Evolutionary conservation across 2,329 filamentous ascomycete genomes (phyloP).

Genomic region (Chalara sp.): DNA sequence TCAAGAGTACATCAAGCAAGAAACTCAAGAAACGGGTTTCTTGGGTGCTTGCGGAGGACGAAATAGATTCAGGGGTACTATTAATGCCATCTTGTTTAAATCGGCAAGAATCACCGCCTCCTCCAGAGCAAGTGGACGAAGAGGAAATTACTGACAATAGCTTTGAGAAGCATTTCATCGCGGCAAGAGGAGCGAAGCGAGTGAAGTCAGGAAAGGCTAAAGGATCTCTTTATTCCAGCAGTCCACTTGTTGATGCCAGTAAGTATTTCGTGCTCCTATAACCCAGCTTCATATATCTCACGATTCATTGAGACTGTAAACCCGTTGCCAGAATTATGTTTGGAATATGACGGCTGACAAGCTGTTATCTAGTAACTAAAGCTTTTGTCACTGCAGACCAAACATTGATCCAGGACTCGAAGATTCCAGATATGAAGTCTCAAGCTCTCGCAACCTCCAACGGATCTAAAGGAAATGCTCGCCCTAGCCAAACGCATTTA

Average conservation of each 20-base stretch:
- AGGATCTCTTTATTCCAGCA: constrained; percentile 13
- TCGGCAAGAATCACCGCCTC: constrained; percentile 15
- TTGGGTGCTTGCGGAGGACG: constrained; percentile 11
- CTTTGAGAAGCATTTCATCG: constrained; percentile 3
- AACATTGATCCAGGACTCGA: not conserved
- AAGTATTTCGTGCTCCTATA: not conserved
- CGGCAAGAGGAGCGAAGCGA: constrained; percentile 10
- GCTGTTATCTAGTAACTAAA: constrained; percentile 32
- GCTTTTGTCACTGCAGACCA: constrained; percentile 41
- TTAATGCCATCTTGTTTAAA: not conserved
- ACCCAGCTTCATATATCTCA: too few relatives aligned
- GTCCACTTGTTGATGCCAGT: constrained; percentile 37
- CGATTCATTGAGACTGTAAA: too few relatives aligned
- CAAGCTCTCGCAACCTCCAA: too few relatives aligned
- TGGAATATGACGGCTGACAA: too few relatives aligned
- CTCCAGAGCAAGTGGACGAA: constrained; percentile 6
- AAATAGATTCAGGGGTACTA: not conserved
- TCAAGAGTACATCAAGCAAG: constrained; percentile 6
- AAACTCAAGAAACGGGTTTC: constrained; percentile 23
- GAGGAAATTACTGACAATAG: constrained; percentile 11
- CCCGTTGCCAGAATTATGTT: too few relatives aligned
- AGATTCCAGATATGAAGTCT: too few relatives aligned
- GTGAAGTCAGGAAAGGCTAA: constrained; percentile 6
- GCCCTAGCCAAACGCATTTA: not conserved
- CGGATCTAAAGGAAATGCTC: too few relatives aligned